Conservation (phyloP, 768 basidiomycete species). For the Pleurotus salmoneostramineus region DNA sequence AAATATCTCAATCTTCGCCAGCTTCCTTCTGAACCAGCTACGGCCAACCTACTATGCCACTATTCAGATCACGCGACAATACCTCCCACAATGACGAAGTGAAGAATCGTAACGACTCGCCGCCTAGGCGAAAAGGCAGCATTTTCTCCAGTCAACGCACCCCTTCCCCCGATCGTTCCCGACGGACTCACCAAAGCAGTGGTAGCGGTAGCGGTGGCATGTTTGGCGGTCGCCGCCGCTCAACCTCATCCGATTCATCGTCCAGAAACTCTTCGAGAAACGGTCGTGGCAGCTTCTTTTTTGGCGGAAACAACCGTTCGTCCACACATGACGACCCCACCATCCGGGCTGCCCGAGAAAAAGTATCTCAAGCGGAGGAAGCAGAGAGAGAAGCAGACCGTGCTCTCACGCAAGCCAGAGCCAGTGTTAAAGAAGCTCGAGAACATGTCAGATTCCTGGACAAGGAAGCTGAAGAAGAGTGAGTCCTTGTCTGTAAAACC, state of each 20-base stretch:
- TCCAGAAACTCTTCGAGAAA: slow-evolving; percentile 11
- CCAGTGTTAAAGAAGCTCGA: slow-evolving; percentile 41
- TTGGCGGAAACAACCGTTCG: neutral
- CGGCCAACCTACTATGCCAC: slow-evolving; percentile 13
- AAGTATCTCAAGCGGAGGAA: slow-evolving; percentile 44
- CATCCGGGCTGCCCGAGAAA: slow-evolving; percentile 45
- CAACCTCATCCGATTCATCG: slow-evolving; percentile 5
- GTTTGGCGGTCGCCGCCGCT: slow-evolving; percentile 5
- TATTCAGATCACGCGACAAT: slow-evolving; percentile 10
- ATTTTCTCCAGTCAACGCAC: slow-evolving; percentile 21
- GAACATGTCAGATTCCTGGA: slow-evolving; percentile 47
- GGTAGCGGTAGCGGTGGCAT: neutral
- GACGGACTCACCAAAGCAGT: slow-evolving; percentile 5
- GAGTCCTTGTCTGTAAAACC: slow-evolving; percentile 15
- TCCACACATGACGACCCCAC: slow-evolving; percentile 33
- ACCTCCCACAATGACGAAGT: slow-evolving; percentile 8
- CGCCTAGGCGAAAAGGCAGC: slow-evolving; percentile 20
- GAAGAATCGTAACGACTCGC: neutral
- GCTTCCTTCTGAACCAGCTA: neutral
- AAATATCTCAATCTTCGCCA: no score
- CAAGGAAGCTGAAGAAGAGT: slow-evolving; percentile 50
- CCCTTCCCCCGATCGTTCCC: slow-evolving; percentile 14
- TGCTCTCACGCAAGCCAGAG: slow-evolving; percentile 41
- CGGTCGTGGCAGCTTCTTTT: slow-evolving; percentile 3
- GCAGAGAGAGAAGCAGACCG: slow-evolving; percentile 50